Evolutionary conservation across 345 rosid species (phyloP), one percentile per base, ranked within the genome.

Genomic region (Bruguiera gymnorhiza): DNA sequence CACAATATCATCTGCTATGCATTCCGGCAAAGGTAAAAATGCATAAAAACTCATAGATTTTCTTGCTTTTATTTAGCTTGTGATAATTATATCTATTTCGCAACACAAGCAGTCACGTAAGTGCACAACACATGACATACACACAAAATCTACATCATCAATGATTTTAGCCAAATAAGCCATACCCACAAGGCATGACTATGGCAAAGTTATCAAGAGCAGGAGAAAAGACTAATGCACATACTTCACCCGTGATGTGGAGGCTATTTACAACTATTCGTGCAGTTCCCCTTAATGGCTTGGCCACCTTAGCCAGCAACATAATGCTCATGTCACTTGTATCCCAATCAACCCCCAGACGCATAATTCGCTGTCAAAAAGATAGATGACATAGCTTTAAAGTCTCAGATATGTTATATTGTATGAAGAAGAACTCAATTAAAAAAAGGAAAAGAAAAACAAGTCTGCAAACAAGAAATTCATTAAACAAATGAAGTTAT

Each of bases 221-320:
- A 3, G 27, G 10, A 26, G 55, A 60, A 30, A 43, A 55, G 53
- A 65, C 46, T 15, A 51, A 31, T 66, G 59, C 29, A 80, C 97
- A 52, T 87, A 95, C 99, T 78, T 95, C 97, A 24, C 99, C 99
- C 86, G 90, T 92, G 75, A 95, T 84, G 76, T 86, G 90, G 70
- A 95, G 96, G 82, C 96, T 90, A 81, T 95, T 90, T 73, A 92
- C 81, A 69, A 95, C 85, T 67, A 95, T 92, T 73, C 91, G 75
- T 73, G 97, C 99, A 70, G 93, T 88, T 60, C 99, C 92, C 61
- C 81, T 80, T 62, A 92, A 85, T 26, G 97, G 96, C 82, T 76
- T 92, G 59, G 97, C 96, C 75, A 95, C 69, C 85, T 92, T 95
- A 31, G 93, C 97, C 34, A 80, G 87, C 82, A 95, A 73, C 89